These are phyloP conservation scores for Hanseniaspora pseudoguilliermondii DNA, from an alignment of 805 yeast genomes.

Conservation along the genomic window DNA sequence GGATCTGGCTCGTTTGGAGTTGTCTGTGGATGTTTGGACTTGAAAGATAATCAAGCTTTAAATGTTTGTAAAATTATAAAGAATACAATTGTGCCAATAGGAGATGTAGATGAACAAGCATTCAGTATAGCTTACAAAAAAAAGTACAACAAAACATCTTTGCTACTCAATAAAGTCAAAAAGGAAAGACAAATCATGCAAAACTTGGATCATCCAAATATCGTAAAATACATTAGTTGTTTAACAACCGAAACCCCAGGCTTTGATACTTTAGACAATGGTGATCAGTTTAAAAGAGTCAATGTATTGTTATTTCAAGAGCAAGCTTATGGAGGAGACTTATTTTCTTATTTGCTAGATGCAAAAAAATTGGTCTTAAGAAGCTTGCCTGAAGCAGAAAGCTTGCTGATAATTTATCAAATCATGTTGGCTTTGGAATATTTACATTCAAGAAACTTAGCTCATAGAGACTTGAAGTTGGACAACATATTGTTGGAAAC, in stretches of 20 bases:
- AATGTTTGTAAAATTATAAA: conserved; percentile 7
- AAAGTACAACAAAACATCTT: background rate
- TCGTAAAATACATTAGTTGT: conserved; percentile 35
- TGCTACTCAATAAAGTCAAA: conserved; percentile 9
- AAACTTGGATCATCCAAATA: conserved; percentile 35
- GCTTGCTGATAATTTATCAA: conserved; percentile 43
- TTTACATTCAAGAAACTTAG: conserved; percentile 42
- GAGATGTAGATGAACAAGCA: conserved; percentile 15
- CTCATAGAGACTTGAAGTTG: conserved; percentile 53
- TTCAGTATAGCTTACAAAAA: conserved; percentile 11
- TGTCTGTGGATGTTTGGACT: conserved; percentile 23
- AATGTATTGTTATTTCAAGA: conserved; percentile 38
- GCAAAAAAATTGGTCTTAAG: conserved; percentile 30
- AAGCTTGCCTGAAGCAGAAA: conserved; percentile 42
- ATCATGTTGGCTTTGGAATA: conserved; percentile 43
- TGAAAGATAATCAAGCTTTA: background rate
- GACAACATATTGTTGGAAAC: conserved; percentile 49
- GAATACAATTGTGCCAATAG: background rate
- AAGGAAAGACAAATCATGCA: conserved; percentile 35
- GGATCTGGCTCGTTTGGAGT: conserved; percentile 36
- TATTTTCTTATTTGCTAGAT: conserved; percentile 37
- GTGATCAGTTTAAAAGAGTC: background rate
- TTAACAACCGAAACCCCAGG: conserved; percentile 17
- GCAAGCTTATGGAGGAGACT: conserved; percentile 44
- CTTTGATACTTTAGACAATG: background rate